phyloP scores from a whole-genome alignment of 345 rosid genomes.

The Pseudoturritis turrita region DNA sequence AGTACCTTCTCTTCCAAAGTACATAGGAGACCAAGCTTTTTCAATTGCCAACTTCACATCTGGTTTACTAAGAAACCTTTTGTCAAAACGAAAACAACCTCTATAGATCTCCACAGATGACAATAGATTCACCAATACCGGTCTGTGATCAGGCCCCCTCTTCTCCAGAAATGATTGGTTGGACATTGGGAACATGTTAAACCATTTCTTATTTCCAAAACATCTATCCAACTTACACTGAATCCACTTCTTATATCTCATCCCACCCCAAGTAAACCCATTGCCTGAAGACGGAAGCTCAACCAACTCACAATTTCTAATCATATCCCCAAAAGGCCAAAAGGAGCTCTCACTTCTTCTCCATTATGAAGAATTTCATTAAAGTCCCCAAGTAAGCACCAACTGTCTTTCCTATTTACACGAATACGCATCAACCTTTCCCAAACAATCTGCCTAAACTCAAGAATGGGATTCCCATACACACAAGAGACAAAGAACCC shows the following conservation, averaged over 20 bases:
- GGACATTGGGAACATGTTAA: rapidly evolving
- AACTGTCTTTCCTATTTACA: rapidly evolving
- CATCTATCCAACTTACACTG: neutral
- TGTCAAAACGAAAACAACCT: neutral
- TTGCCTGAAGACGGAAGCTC: neutral
- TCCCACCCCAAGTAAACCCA: neutral
- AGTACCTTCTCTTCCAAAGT: no score
- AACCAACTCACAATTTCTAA: neutral
- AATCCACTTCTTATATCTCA: neutral
- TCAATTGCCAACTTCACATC: neutral
- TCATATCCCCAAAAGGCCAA: no score
- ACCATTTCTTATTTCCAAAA: neutral
- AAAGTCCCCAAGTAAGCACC: neutral
- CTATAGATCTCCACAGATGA: rapidly evolving
- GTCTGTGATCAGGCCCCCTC: neutral
- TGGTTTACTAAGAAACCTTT: neutral
- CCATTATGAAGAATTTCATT: neutral
- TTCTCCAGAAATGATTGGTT: neutral
- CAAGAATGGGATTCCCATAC: rapidly evolving
- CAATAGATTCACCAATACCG: rapidly evolving
- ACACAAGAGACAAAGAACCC: neutral
- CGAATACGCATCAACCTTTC: neutral
- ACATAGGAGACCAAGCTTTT: neutral
- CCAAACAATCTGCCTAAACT: neutral
- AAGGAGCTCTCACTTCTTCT: no score